Evolutionary conservation across 768 basidiomycete species (phyloP).

Genomic region (Psilocybe tampanensis): DNA sequence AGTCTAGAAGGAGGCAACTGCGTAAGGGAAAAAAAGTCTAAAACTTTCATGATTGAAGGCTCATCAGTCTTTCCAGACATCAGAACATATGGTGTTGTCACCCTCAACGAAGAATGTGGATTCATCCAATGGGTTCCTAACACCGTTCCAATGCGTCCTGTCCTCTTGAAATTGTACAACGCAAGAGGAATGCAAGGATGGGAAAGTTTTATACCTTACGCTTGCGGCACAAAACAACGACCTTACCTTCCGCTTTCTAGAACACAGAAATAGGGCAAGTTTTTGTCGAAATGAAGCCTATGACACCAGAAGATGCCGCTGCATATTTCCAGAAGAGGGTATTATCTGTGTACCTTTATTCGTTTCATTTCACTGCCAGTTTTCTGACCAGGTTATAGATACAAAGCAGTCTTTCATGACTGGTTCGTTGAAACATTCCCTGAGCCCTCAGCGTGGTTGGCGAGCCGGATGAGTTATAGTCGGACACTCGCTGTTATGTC

Average conservation of each 20-base stretch:
- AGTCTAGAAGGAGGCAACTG: conserved; percentile 87
- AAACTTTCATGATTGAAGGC: background rate
- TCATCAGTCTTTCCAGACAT: conserved; percentile 58
- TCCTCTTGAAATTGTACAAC: conserved; percentile 72
- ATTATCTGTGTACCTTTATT: conserved; percentile 51
- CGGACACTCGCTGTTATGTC: conserved; percentile 97
- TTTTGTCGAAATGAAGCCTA: conserved; percentile 1
- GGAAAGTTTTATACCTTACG: conserved; percentile 31
- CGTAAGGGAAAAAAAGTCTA: conserved; percentile 52
- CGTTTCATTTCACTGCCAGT: background rate
- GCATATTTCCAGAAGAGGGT: conserved; percentile 56
- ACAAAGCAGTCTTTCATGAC: conserved; percentile 88
- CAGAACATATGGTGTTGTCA: conserved; percentile 97
- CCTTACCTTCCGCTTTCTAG: conserved; percentile 30
- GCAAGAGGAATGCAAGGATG: conserved; percentile 39
- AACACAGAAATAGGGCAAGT: conserved; percentile 10
- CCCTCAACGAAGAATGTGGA: conserved; percentile 96
- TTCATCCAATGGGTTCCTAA: conserved; percentile 99
- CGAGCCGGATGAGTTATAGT: conserved; percentile 82
- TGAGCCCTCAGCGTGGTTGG: conserved; percentile 93
- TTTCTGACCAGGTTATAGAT: conserved; percentile 41
- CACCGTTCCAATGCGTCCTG: conserved; percentile 78
- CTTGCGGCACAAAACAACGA: background rate
- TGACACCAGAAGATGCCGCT: background rate
- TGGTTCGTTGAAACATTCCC: conserved; percentile 99